These are phyloP conservation scores for Ambrosiella cleistominuta DNA, from an alignment of 2,329 filamentous ascomycete species.

Conservation along the genomic window DNA sequence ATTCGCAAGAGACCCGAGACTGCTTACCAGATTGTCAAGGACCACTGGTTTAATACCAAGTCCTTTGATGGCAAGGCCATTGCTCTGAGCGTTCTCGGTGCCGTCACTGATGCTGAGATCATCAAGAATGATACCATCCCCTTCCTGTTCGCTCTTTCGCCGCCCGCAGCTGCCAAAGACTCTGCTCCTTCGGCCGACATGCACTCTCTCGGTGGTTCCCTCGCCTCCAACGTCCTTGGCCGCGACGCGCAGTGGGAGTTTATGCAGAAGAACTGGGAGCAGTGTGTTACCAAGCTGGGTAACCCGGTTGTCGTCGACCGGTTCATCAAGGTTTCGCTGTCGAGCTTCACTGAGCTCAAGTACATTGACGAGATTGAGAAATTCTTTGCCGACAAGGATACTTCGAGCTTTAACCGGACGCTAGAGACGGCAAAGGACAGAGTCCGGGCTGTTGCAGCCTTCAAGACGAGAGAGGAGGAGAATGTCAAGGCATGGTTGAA, in stretches of 20 bases:
- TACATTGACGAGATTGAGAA: constrained; percentile 57
- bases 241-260: constrained; percentile 70
- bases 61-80: constrained; percentile 87
- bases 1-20: constrained; percentile 52
- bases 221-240: constrained; percentile 56
- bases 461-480: constrained; percentile 58
- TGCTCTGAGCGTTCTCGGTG: constrained; percentile 57
- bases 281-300: constrained; percentile 50
- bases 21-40: constrained; percentile 57
- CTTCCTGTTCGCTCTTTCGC: constrained; percentile 59
- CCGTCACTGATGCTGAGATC: constrained; percentile 49
- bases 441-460: constrained; percentile 66
- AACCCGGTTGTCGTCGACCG: constrained; percentile 84
- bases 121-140: constrained; percentile 47
- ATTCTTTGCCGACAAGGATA: constrained; percentile 82
- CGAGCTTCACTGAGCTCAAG: constrained; percentile 56
- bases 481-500: constrained; percentile 63
- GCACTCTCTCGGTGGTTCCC: constrained; percentile 58
- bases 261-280: constrained; percentile 67
- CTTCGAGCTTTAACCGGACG: constrained; percentile 68
- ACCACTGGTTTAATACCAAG: constrained; percentile 66
- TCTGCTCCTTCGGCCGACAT: constrained; percentile 74
- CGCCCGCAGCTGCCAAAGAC: constrained; percentile 29
- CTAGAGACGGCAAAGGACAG: constrained; percentile 73
- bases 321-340: constrained; percentile 62